Evolutionary conservation across 768 basidiomycete species (phyloP).

Genomic region (Boletellus sp.): DNA sequence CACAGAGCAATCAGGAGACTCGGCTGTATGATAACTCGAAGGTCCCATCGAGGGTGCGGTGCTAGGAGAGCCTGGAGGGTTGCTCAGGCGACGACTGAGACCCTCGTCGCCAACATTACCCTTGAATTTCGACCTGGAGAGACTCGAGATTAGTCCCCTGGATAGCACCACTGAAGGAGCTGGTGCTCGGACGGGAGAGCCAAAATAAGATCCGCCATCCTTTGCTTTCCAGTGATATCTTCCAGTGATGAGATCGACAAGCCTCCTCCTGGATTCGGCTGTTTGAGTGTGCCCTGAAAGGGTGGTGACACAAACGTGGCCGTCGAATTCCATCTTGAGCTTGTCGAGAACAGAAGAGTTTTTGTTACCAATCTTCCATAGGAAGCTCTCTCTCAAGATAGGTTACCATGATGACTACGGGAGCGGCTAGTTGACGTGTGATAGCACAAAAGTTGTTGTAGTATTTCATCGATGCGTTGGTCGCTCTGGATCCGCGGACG

Average conservation of each 20-base stretch:
- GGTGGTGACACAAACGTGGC: constrained; percentile 37
- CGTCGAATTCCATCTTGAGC: constrained; percentile 33
- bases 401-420: constrained; percentile 36
- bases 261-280: constrained; percentile 13
- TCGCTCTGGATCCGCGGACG: constrained; percentile 35
- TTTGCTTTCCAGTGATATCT: constrained; percentile 7
- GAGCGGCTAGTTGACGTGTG: constrained; percentile 36
- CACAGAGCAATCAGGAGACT: constrained; percentile 7
- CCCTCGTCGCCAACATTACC: background rate
- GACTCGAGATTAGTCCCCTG: background rate
- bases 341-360: constrained; percentile 27
- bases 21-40: constrained; percentile 8
- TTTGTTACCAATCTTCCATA: constrained; percentile 29
- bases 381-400: constrained; percentile 27
- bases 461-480: constrained; percentile 24
- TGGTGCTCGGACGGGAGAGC: background rate
- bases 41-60: background rate
- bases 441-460: constrained; percentile 34
- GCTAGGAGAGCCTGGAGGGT: background rate
- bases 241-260: constrained; percentile 12
- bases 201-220: constrained; percentile 10
- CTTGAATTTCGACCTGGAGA: background rate
- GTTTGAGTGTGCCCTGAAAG: constrained; percentile 6
- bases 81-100: background rate
- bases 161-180: background rate